Conservation (phyloP, 768 basidiomycete species). For the Termitomyces sp. region DNA sequence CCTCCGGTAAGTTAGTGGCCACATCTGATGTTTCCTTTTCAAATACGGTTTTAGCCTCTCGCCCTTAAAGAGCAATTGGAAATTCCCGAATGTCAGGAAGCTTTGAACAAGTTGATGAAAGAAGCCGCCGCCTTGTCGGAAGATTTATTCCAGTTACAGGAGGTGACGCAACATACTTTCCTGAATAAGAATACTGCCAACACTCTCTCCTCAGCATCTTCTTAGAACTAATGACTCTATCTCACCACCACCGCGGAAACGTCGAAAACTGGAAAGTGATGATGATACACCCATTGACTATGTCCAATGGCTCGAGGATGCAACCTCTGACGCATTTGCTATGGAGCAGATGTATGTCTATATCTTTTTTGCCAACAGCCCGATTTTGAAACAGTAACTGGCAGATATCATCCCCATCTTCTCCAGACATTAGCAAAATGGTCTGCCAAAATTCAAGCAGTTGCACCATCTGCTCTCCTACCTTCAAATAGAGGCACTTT, state of each 20-base stretch:
- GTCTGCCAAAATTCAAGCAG: slow-evolving; percentile 94
- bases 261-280: slow-evolving; percentile 35
- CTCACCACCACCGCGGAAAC: slow-evolving; percentile 50
- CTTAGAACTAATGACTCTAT: slow-evolving; percentile 42
- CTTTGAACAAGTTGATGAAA: slow-evolving; percentile 47
- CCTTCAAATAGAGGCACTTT: slow-evolving; percentile 70
- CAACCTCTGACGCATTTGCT: slow-evolving; percentile 31
- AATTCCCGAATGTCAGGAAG: slow-evolving; percentile 33
- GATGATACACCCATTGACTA: slow-evolving; percentile 23
- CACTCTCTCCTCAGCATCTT: slow-evolving; percentile 29
- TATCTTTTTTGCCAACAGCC: background rate
- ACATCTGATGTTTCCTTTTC: background rate
- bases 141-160: slow-evolving; percentile 63
- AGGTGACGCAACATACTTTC: slow-evolving; percentile 33
- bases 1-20: slow-evolving; percentile 41
- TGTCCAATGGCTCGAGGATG: slow-evolving; percentile 32
- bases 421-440: slow-evolving; percentile 85
- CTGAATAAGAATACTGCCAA: background rate
- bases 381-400: background rate
- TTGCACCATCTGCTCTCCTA: slow-evolving; percentile 71
- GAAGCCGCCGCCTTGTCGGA: slow-evolving; percentile 59
- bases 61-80: slow-evolving; percentile 30
- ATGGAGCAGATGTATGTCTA: slow-evolving; percentile 49
- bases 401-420: slow-evolving; percentile 59
- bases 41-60: slow-evolving; percentile 20